Evolutionary conservation across 257 asterid genomes (phyloP).

Genomic region (Nicotiana noctiflora): DNA sequence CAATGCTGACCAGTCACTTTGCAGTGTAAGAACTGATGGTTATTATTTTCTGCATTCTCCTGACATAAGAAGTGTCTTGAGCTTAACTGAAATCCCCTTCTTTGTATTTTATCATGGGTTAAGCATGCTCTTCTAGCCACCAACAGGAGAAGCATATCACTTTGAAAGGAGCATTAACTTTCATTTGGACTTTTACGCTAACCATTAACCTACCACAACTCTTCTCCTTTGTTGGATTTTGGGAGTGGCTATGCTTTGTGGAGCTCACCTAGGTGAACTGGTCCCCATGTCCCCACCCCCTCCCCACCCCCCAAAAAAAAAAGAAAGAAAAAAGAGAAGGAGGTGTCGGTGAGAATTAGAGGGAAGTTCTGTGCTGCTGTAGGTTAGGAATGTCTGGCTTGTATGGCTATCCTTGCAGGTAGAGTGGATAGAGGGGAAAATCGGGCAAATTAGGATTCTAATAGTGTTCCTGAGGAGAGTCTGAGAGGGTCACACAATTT

Average conservation of each 20-base stretch:
- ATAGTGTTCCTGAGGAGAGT: not conserved
- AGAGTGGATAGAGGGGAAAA: not conserved
- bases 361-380: not conserved
- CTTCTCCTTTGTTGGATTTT: not conserved
- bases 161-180: too few relatives aligned
- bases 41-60: too few relatives aligned
- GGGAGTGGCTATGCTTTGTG: not conserved
- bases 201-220: not conserved
- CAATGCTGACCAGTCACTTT: too few relatives aligned
- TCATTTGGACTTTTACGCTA: not conserved
- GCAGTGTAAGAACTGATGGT: too few relatives aligned
- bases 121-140: too few relatives aligned
- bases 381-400: not conserved
- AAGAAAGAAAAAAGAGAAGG: not conserved
- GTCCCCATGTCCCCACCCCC: too few relatives aligned
- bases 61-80: too few relatives aligned
- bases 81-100: too few relatives aligned
- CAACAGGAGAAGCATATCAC: too few relatives aligned
- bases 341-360: not conserved
- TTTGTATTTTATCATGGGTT: too few relatives aligned
- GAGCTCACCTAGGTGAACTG: not conserved
- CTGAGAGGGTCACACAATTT: not conserved
- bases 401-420: not conserved
- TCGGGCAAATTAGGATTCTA: not conserved
- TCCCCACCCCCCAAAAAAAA: too few relatives aligned